A percentile compares a stretch with the other conserved stretches of the same genome.
phyloP scores from a whole-genome alignment of 1,284 basidiomycete species.

The Moesziomyces parantarcticus region DNA sequence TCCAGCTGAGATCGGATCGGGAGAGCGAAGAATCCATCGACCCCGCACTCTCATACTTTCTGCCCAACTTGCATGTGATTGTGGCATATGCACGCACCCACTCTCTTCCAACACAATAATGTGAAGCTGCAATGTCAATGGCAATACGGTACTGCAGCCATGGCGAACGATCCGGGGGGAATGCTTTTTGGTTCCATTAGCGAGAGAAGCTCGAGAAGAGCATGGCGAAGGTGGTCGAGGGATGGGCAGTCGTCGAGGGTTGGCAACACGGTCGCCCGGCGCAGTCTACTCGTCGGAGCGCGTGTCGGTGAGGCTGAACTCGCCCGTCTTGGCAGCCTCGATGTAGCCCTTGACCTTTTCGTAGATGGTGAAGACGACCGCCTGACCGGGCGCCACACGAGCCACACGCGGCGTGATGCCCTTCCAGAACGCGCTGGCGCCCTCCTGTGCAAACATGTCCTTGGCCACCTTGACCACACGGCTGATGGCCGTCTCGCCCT shows the following conservation, averaged over 20 bases:
- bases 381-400: conserved; percentile 84
- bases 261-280: background rate
- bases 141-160: too few relatives aligned
- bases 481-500: conserved; percentile 79
- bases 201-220: too few relatives aligned
- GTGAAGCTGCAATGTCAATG: too few relatives aligned
- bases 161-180: background rate
- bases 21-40: too few relatives aligned
- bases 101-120: too few relatives aligned
- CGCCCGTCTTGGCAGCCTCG: conserved; percentile 61
- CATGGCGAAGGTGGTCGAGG: too few relatives aligned
- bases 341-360: conserved; percentile 66
- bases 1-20: too few relatives aligned
- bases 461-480: conserved; percentile 81
- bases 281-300: conserved; percentile 53
- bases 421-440: conserved; percentile 81
- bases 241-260: too few relatives aligned
- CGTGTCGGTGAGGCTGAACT: conserved; percentile 56
- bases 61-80: too few relatives aligned
- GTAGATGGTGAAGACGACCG: conserved; percentile 71
- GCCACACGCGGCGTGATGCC: conserved; percentile 95
- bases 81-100: too few relatives aligned
- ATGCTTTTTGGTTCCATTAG: conserved; percentile 5
- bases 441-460: conserved; percentile 95
- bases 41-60: too few relatives aligned